Conservation (phyloP, 1,284 basidiomycete species). For the Butyriboletus appendiculatus region DNA sequence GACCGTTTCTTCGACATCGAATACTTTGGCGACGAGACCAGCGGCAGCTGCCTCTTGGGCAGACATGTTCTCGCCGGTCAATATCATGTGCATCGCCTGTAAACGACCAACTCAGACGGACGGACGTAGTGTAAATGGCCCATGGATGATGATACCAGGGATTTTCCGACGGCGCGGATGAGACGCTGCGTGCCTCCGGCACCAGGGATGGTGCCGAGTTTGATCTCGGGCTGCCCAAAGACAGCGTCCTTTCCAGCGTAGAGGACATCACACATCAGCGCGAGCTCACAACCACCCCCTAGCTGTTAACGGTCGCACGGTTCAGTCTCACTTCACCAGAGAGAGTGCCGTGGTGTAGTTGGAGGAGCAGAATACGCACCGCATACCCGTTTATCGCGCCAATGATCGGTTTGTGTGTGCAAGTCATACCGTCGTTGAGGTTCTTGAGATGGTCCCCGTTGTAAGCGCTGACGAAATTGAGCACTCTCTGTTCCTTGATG, state of each 20-base stretch:
- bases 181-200: conserved; percentile 61
- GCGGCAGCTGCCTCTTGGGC: conserved; percentile 54
- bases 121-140: not conserved
- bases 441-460: conserved; percentile 58
- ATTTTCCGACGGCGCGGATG: conserved; percentile 62
- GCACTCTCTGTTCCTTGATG: conserved; percentile 38
- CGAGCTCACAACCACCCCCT: conserved; percentile 68
- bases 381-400: conserved; percentile 67
- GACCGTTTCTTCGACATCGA: conserved; percentile 29
- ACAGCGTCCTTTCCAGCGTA: conserved; percentile 57
- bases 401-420: conserved; percentile 61
- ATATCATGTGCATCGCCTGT: conserved; percentile 67
- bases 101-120: not conserved
- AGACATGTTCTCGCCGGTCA: conserved; percentile 56
- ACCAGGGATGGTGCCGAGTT: conserved; percentile 69
- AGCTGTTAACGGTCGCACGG: conserved; percentile 38
- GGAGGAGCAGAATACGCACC: conserved; percentile 37
- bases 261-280: conserved; percentile 56
- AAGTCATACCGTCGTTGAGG: conserved; percentile 51
- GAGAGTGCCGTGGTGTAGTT: too few species aligned
- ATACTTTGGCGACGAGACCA: conserved; percentile 36
- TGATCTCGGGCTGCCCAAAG: conserved; percentile 72
- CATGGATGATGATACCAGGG: conserved; percentile 38
- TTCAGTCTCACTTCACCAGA: not conserved
- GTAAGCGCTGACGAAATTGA: conserved; percentile 54